phyloP scores from a whole-genome alignment of 805 yeast species.

The Kazachstania bromeliacearum region DNA sequence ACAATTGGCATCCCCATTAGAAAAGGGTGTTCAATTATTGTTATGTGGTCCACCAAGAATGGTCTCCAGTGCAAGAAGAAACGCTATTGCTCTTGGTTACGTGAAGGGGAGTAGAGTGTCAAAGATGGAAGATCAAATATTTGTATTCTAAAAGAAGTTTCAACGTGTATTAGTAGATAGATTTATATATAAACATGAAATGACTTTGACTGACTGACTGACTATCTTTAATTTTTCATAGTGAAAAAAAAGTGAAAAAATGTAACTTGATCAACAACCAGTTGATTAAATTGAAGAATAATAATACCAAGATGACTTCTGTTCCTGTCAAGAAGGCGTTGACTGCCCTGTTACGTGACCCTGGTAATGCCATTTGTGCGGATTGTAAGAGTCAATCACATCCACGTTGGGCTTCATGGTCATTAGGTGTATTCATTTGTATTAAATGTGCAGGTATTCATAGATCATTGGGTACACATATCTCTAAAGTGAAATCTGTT shows the following conservation, averaged over 20 bases:
- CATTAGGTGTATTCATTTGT: constrained; percentile 84
- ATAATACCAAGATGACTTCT: constrained; percentile 3
- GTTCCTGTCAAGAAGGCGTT: constrained; percentile 41
- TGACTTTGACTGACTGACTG: too few species aligned
- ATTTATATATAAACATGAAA: constrained; percentile 42
- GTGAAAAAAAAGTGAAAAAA: too few species aligned
- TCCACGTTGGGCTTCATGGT: constrained; percentile 98
- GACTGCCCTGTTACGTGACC: constrained; percentile 65
- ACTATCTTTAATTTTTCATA: too few species aligned
- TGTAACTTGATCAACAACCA: too few species aligned
- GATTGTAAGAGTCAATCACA: constrained; percentile 85
- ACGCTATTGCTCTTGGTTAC: constrained; percentile 64
- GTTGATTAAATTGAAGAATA: too few species aligned
- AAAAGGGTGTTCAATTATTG: constrained; percentile 46
- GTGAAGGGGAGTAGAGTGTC: constrained; percentile 82
- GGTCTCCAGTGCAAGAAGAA: constrained; percentile 77
- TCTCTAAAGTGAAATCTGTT: constrained; percentile 83
- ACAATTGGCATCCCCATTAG: constrained; percentile 45
- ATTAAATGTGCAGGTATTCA: constrained; percentile 95
- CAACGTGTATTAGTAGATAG: too few species aligned
- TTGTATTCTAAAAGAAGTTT: constrained; percentile 72
- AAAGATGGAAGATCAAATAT: constrained; percentile 82
- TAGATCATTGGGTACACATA: constrained; percentile 91
- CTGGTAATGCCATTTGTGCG: constrained; percentile 70
- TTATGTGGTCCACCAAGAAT: constrained; percentile 93